Percentiles rank a stretch among this genome's conserved stretches.
Evolutionary conservation across 2,329 filamentous ascomycete genomes (phyloP).

Genomic region (Aschersonia sp.): DNA sequence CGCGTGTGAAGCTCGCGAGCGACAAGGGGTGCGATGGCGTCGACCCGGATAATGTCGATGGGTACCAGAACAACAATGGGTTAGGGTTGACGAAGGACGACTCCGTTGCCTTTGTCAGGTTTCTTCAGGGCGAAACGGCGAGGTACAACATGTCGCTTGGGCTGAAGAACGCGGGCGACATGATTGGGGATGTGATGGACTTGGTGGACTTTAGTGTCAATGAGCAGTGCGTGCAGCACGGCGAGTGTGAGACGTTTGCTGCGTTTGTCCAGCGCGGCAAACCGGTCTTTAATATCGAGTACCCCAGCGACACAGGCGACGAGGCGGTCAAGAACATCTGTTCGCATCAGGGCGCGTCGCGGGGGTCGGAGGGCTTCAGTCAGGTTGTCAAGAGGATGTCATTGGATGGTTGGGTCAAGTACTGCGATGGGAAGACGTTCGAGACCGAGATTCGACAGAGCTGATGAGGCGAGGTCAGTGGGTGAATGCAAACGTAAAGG

Average conservation of each 20-base stretch:
- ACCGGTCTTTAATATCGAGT: conserved; percentile 63
- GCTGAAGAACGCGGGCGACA: conserved; percentile 52
- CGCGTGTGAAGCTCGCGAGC: conserved; percentile 42
- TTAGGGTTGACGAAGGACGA: conserved; percentile 37
- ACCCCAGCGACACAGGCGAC: conserved; percentile 28
- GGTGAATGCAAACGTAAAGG: too few species aligned
- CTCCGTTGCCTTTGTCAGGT: conserved; percentile 43
- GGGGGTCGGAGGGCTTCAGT: conserved; percentile 37
- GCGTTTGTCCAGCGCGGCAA: conserved; percentile 45
- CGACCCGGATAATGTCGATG: conserved; percentile 60
- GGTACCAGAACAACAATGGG: conserved; percentile 49
- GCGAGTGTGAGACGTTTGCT: conserved; percentile 43
- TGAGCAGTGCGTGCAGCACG: conserved; percentile 50
- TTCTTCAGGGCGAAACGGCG: conserved; percentile 40
- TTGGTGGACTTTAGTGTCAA: conserved; percentile 53
- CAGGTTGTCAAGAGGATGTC: conserved; percentile 53
- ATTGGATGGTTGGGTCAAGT: conserved; percentile 47
- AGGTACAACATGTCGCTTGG: conserved; percentile 44
- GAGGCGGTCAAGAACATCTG: conserved; percentile 19
- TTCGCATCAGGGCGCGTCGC: conserved; percentile 18
- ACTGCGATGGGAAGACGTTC: conserved; percentile 27
- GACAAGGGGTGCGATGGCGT: conserved; percentile 53
- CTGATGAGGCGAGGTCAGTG: neutral
- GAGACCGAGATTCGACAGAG: neutral
- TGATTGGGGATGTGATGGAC: conserved; percentile 33